These are phyloP conservation scores for Grosmannia penicillata DNA, from an alignment of 2,329 filamentous ascomycete genomes.

Conservation along the genomic window DNA sequence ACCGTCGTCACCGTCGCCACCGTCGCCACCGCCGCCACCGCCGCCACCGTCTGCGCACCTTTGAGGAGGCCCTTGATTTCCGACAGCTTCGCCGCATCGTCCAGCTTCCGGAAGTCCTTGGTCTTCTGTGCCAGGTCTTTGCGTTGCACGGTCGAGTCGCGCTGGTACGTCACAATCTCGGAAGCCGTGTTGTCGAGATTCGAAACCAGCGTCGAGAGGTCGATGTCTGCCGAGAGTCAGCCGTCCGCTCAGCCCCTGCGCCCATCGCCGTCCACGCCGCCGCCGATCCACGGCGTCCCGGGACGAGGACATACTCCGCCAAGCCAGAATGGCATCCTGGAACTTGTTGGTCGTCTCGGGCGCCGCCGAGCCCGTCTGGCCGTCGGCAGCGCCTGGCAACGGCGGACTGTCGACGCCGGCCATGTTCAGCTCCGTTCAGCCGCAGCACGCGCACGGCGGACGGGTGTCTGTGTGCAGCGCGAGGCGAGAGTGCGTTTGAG, in stretches of 20 bases:
- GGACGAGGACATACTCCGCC: conserved; percentile 83
- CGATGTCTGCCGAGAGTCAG: conserved; percentile 54
- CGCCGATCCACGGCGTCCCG: too few species aligned
- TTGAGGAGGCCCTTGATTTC: conserved; percentile 87
- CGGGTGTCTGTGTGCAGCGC: neutral
- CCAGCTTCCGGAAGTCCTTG: conserved; percentile 90
- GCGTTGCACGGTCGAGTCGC: conserved; percentile 87
- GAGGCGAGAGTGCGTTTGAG: neutral
- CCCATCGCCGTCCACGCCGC: conserved; percentile 1
- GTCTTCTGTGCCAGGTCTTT: conserved; percentile 99
- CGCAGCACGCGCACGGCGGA: neutral
- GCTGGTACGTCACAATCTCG: conserved; percentile 83
- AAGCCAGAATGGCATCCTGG: conserved; percentile 87
- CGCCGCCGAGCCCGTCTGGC: neutral
- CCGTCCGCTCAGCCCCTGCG: neutral
- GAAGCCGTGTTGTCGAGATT: conserved; percentile 87
- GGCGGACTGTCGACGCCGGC: conserved; percentile 8
- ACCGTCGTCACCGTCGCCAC: too few species aligned
- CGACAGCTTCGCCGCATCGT: conserved; percentile 70
- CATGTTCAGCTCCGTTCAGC: conserved; percentile 7
- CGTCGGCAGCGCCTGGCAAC: conserved; percentile 2
- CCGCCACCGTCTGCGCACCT: conserved; percentile 30
- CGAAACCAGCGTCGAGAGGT: conserved; percentile 69
- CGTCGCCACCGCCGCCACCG: neutral
- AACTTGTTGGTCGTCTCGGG: conserved; percentile 72